Base-by-base conservation (phyloP, 2,329 filamentous ascomycete genomes). In the Thielaviopsis punctulata region DNA sequence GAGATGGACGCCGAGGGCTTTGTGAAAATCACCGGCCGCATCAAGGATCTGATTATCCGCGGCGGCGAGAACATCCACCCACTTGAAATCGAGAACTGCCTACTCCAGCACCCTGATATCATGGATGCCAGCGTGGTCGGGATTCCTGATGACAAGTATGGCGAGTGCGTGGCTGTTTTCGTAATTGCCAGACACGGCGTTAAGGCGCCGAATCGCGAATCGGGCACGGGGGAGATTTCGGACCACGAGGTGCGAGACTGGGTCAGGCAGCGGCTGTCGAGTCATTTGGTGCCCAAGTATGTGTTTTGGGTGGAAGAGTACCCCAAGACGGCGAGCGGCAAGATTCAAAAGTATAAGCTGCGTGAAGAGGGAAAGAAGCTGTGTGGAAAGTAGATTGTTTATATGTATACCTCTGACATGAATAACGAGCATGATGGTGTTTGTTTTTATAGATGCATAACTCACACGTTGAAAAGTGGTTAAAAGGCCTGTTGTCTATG, bases 31-130 rank as follows among this genome's bases (percentile, higher is more conserved):
- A 95, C 88, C 1, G 87, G 89, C 2, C 75, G 89, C 15, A 90
- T 95, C 62, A 96, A 96, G 66, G 92, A 98, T 63, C 67, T 96
- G 52, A 95, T 98, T 60, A 96, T 96, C 62, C 78, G 87, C 23
- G 90, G 86, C 24, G 92, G 92, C 22, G 92, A 96, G 64, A 98
- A 98, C 63, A 95, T 95, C 52, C 86, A 95, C 64, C 92, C 92
- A 0, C 72, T 95, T 5, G 92, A 96, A 65, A 75, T 96, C 2
- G 92, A 98, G 65, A 89, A 93, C 62, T 90, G 80, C 58, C 73
- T 96, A 5, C 79, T 94, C 56, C 76, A 77, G 41, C 81, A 90
- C 62, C 73, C 77, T 1, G 71, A 72, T 3, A 72, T 96, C 0
- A 71, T 73, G 13, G 87, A 95, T 57, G 86, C 79, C 2, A 86